Conservation (phyloP, 306 rosid species). For the Quercus wislizeni region DNA sequence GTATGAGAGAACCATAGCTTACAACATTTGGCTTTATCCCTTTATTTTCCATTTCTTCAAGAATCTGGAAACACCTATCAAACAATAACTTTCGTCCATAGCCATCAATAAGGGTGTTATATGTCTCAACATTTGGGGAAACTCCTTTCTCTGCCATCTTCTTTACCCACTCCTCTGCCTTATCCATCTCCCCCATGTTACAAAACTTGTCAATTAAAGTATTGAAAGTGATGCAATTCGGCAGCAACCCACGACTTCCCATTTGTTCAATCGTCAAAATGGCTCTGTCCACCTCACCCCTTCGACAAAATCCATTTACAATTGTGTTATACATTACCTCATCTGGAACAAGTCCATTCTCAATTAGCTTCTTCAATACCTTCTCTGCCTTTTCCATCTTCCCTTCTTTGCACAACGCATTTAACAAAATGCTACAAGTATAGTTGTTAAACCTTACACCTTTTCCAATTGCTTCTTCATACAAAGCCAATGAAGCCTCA, state of each 20-base stretch:
- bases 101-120: conserved; percentile 60
- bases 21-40: conserved; percentile 71
- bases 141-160: conserved; percentile 61
- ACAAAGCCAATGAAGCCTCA: conserved; percentile 27
- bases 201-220: conserved; percentile 52
- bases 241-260: conserved; percentile 53
- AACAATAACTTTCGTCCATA: conserved; percentile 47
- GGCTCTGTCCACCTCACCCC: conserved; percentile 49
- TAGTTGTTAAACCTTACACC: conserved; percentile 38
- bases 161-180: conserved; percentile 73
- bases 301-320: conserved; percentile 64
- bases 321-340: conserved; percentile 51
- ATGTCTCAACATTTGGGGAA: conserved; percentile 52
- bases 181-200: conserved; percentile 50
- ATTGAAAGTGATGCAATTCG: conserved; percentile 60
- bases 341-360: conserved; percentile 48
- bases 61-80: conserved; percentile 57
- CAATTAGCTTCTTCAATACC: conserved; percentile 51
- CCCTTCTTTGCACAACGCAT: conserved; percentile 64
- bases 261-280: conserved; percentile 43
- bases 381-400: conserved; percentile 54
- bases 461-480: conserved; percentile 28
- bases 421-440: conserved; percentile 52
- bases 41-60: conserved; percentile 67
- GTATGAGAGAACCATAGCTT: conserved; percentile 71